Base-by-base conservation (phyloP, 441 rosid species). In the Breynia disticha region DNA sequence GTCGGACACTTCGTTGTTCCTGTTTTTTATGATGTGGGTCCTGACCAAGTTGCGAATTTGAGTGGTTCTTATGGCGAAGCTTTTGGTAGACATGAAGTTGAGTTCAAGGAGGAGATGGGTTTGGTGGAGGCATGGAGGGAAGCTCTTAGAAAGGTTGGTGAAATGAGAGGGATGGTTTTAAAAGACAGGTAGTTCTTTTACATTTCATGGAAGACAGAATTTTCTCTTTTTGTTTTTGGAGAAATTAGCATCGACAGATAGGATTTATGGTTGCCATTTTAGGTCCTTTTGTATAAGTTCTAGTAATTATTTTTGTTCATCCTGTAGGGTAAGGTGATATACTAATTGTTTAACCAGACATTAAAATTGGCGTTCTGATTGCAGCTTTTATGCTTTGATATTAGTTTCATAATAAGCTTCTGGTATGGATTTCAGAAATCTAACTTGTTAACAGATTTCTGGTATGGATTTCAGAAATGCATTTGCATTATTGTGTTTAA, bases 1-100 rank as follows among this genome's bases (percentile, higher is more conserved):
- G 55, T 16, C 0, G 38, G 21, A 1, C 48, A 61, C 21, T 56
- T 56, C 1, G 10, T 72, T 12, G 32, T 76, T 7, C 74, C 79
- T 0, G 62, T 75, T 44, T 75, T 75, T 72, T 72, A 49, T 1
- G 62, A 65, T 2, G 74, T 75, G 4, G 56, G 56, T 22, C 60
- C 72, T 32, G 4, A 21, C 5, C 57, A 67, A 43, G 70, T 74
- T 5, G 56, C 63, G 59, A 60, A 28, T 38, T 70, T 64, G 41
- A 53, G 52, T 3, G 72, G 72, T 1, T 54, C 54, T 22, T 72
- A 55, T 38, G 55, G 42, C 16, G 43, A 37, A 32, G 55, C 42
- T 5, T 32, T 37, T 32, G 19, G 20, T 18, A 19, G 44, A 18
- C 42, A 37, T n/a, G 16, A 16, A 17, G 19, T 37, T 32, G 55